A percentile compares a stretch with the other conserved stretches of the same genome.
Evolutionary conservation across 2,329 filamentous ascomycete genomes (phyloP).

Genomic region (Shiraia bambusicola): DNA sequence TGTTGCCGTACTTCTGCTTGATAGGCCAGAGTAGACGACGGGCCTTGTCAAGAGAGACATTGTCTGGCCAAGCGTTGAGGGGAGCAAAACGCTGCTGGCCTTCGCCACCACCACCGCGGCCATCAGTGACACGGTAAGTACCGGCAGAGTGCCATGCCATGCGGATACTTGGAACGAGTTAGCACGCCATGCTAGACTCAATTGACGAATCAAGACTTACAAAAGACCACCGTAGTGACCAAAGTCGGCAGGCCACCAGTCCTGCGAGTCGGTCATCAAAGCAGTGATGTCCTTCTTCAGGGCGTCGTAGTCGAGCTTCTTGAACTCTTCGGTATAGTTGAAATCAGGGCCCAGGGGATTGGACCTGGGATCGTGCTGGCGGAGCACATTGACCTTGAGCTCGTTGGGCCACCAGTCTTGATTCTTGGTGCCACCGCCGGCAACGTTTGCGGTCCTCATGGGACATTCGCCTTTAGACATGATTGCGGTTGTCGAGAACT

Average conservation of each 20-base stretch:
- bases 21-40: conserved; percentile 77
- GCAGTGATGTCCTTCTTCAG: conserved; percentile 73
- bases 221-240: conserved; percentile 81
- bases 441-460: conserved; percentile 37
- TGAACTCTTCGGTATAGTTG: conserved; percentile 72
- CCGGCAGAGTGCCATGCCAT: conserved; percentile 82
- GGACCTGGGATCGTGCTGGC: conserved; percentile 65
- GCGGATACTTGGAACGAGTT: conserved; percentile 53
- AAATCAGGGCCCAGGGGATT: conserved; percentile 68
- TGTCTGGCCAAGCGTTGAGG: conserved; percentile 81
- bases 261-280: conserved; percentile 76
- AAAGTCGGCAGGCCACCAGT: conserved; percentile 81
- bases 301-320: conserved; percentile 67
- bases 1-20: conserved; percentile 82
- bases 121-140: conserved; percentile 74
- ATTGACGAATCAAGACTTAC: conserved; percentile 12
- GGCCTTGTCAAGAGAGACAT: conserved; percentile 76
- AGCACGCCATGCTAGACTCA: conserved; percentile 2
- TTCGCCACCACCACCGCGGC: conserved; percentile 71
- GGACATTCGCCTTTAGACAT: conserved; percentile 41
- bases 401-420: conserved; percentile 73
- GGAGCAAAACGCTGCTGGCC: conserved; percentile 80
- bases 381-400: conserved; percentile 69
- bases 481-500: conserved; percentile 22
- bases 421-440: conserved; percentile 67